Evolutionary conservation across 306 rosid genomes (phyloP), one percentile per base, ranked within the genome.

Genomic region (Medicago ruthenica): DNA sequence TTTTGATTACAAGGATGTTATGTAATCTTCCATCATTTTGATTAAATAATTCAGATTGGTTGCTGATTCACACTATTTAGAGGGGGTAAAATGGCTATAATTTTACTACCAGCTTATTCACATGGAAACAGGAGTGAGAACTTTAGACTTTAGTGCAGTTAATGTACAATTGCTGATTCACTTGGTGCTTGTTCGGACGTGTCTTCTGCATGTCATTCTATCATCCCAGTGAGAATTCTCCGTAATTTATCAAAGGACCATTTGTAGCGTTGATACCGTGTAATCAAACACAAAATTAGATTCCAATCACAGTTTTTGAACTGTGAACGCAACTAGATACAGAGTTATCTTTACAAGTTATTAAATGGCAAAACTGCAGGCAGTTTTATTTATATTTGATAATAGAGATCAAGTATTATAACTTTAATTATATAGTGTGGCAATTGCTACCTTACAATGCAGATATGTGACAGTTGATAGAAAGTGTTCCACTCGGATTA

Each of bases 1-100:
- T 59, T 67, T 65, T 47, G 65, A 47, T 40, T 45, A 55, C 27
- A 15, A 12, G 67, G 21, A 71, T 83, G 63, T 21, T 58, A 24
- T 61, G 64, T 73, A 57, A 21, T 76, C 24, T 10, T 13, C 36
- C 50, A 3, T 54, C 37, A 37, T 45, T 76, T 70, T 71, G 67
- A 24, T 65, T 39, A 9, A 62, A 4, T 39, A 63, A 47, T n/a
- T 64, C 70, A 61, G 27, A 39, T 67, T 67, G 24, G 14, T 67
- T 72, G 13, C 44, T 31, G 36, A 22, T 45, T 6, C 44, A 60
- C 24, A 12, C 44, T 44, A 3, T 34, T 3, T 34, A 34, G 37
- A 12, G 18, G 13, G 71, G 17, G 3, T 9, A 18, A 47, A 53
- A 47, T 18, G 39, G 12, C 40, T 39, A 24, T 21, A 31, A 61